phyloP scores from a whole-genome alignment of 2,329 filamentous ascomycete genomes.

The Zymoseptoria crescenta region DNA sequence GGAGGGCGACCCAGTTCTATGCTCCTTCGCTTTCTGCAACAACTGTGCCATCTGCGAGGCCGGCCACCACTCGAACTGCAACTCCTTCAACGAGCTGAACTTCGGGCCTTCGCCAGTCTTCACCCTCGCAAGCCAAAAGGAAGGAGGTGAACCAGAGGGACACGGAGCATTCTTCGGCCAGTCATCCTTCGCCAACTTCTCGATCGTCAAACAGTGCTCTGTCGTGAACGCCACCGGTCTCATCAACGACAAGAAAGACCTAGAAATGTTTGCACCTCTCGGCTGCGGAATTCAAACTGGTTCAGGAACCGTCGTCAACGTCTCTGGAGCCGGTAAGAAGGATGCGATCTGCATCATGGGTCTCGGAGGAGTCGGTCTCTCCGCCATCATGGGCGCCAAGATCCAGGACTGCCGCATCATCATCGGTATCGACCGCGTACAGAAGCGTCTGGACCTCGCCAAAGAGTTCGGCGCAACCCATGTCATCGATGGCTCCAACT shows the following conservation, averaged over 20 bases:
- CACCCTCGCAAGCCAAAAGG: conserved; percentile 11
- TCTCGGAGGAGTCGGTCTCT: conserved; percentile 41
- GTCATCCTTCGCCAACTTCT: conserved; percentile 37
- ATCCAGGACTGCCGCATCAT: conserved; percentile 34
- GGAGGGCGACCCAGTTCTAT: conserved; percentile 40
- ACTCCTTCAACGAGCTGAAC: conserved; percentile 42
- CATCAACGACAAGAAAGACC: conserved; percentile 32
- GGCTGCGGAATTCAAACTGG: conserved; percentile 44
- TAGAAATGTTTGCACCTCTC: conserved; percentile 39
- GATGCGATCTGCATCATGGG: conserved; percentile 39
- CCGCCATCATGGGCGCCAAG: conserved; percentile 43
- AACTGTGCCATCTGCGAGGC: conserved; percentile 43
- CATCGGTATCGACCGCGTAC: conserved; percentile 36
- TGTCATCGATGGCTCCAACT: conserved; percentile 30
- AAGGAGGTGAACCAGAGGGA: conserved; percentile 23
- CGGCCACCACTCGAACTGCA: conserved; percentile 43
- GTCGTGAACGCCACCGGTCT: conserved; percentile 37
- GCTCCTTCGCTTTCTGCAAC: conserved; percentile 43
- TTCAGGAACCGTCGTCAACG: conserved; percentile 35
- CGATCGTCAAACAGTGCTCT: conserved; percentile 33
- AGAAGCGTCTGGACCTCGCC: conserved; percentile 32
- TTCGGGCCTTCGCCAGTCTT: conserved; percentile 28
- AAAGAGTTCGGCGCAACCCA: conserved; percentile 36
- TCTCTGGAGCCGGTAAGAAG: conserved; percentile 30
- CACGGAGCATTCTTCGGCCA: conserved; percentile 44